phyloP scores from a whole-genome alignment of 2,329 filamentous ascomycete genomes.

The Ophiocordyceps camponoti-saundersi region DNA sequence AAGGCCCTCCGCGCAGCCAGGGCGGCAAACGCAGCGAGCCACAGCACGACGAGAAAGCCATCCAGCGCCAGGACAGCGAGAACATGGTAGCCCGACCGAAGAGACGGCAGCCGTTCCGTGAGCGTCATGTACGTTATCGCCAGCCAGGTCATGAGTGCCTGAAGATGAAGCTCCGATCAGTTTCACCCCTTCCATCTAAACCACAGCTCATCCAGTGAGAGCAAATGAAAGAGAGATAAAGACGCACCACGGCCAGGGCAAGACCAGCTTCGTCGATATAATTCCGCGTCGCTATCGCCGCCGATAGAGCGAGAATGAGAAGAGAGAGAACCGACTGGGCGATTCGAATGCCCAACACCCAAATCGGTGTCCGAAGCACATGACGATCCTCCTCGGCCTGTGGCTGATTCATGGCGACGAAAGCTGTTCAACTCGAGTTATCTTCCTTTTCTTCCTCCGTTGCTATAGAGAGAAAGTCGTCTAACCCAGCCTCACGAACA shows the following conservation, averaged over 20 bases:
- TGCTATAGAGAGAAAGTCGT: too few species aligned
- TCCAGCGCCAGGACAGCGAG: slow-evolving; percentile 26
- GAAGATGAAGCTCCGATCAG: slow-evolving; percentile 2
- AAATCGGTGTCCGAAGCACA: slow-evolving; percentile 23
- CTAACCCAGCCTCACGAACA: too few species aligned
- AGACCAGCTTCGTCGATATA: slow-evolving; percentile 23
- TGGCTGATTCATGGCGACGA: slow-evolving; percentile 5
- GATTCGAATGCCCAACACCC: slow-evolving; percentile 23
- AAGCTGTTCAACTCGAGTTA: neutral
- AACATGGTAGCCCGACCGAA: slow-evolving; percentile 22
- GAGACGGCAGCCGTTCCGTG: slow-evolving; percentile 19
- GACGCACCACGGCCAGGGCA: slow-evolving; percentile 21
- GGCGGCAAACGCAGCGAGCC: slow-evolving; percentile 26
- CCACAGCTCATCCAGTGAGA: too few species aligned
- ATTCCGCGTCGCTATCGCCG: slow-evolving; percentile 19
- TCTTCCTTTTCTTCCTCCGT: neutral
- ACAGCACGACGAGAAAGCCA: slow-evolving; percentile 25
- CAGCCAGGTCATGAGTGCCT: slow-evolving; percentile 29
- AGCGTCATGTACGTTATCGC: slow-evolving; percentile 22
- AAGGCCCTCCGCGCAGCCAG: slow-evolving; percentile 20
- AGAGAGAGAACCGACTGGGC: slow-evolving; percentile 24
- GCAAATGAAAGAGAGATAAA: neutral
- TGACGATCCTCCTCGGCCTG: slow-evolving; percentile 5
- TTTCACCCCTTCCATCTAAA: neutral
- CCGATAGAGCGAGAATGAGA: slow-evolving; percentile 25